A percentile compares a stretch with the other conserved stretches of the same genome.
Conservation (phyloP, 495 filamentous ascomycete species). For the Aspergillus saccharolyticus region DNA sequence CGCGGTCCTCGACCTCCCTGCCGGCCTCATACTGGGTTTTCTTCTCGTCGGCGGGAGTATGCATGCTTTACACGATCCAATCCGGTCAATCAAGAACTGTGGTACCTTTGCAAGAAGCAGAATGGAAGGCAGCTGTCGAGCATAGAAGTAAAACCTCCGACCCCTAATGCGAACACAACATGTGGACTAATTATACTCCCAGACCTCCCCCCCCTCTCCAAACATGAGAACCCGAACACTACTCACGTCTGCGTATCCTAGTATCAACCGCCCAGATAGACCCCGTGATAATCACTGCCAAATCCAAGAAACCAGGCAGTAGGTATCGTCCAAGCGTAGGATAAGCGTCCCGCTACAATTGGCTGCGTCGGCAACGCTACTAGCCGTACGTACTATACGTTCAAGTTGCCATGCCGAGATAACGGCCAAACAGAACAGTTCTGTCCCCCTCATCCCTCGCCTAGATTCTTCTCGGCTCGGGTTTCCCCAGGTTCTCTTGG, state of each 20-base stretch:
- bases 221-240: too few relatives aligned
- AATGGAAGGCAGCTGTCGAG: too few relatives aligned
- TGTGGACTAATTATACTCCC: too few relatives aligned
- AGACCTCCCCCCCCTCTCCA: too few relatives aligned
- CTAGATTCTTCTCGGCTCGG: neutral
- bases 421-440: neutral
- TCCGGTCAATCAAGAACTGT: too few relatives aligned
- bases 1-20: conserved; percentile 16
- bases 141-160: too few relatives aligned
- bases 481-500: too few relatives aligned
- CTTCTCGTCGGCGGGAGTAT: neutral
- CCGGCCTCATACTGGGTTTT: neutral
- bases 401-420: neutral
- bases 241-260: neutral
- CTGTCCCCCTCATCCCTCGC: too few relatives aligned
- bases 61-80: neutral
- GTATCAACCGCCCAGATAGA: neutral
- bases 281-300: neutral
- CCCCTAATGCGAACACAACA: too few relatives aligned
- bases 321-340: neutral
- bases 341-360: conserved; percentile 8
- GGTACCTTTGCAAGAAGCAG: too few relatives aligned
- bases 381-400: neutral
- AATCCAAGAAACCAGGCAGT: neutral
- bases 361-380: conserved; percentile 24